phyloP scores from a whole-genome alignment of 768 basidiomycete species.

The Suillus paluster region DNA sequence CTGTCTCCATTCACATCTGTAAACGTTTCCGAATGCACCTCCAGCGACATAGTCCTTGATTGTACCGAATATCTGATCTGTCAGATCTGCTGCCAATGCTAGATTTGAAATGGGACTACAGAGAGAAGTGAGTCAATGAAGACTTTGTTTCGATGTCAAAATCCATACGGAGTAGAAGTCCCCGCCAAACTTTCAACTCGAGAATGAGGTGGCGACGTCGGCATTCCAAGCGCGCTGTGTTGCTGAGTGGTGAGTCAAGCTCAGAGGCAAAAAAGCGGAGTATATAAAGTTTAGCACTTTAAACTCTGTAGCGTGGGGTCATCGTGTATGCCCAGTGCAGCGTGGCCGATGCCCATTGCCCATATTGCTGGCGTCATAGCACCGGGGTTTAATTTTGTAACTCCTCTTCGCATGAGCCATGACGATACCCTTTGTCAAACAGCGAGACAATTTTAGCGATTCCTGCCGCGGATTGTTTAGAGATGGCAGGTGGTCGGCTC shows the following conservation, averaged over 20 bases:
- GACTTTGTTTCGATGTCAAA: neutral
- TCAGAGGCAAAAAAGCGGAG: neutral
- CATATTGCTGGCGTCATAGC: neutral
- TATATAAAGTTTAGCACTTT: neutral
- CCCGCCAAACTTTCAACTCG: neutral
- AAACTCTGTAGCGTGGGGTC: neutral
- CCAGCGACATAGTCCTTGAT: neutral
- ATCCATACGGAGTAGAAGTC: neutral
- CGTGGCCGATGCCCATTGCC: neutral
- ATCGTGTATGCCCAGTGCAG: neutral
- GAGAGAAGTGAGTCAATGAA: neutral
- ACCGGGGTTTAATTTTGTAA: neutral
- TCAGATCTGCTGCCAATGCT: neutral
- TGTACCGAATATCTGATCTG: neutral
- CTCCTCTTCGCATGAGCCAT: neutral
- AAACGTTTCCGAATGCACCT: neutral
- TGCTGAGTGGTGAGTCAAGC: neutral
- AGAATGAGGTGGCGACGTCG: no score
- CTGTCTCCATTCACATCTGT: constrained; percentile 2
- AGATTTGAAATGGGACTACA: neutral
- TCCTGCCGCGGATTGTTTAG: no score
- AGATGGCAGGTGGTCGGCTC: no score
- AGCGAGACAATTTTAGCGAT: no score
- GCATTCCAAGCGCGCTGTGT: no score
- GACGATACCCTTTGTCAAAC: no score